Base-by-base conservation (phyloP, 2,329 filamentous ascomycete genomes). In the Talaromyces islandicus region DNA sequence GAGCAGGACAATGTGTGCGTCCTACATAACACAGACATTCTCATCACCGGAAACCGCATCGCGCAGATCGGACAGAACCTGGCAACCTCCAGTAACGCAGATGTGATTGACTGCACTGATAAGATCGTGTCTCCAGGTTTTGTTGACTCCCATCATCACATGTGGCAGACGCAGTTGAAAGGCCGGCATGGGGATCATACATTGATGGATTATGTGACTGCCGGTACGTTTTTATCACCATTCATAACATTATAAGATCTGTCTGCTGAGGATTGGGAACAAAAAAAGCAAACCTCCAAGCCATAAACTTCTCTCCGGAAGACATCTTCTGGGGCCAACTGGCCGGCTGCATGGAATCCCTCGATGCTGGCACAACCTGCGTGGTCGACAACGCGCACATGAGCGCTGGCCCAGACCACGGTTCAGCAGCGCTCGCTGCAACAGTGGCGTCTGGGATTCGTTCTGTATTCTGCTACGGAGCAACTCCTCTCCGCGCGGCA, bases 261-360 rank as follows among this genome's bases (percentile, higher is more conserved):
- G 12, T 41, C 38, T 41, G 12, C 12, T 19, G 38, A 41, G n/a
- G n/a, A n/a, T n/a, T n/a, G n/a, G n/a, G 12, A 17, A 41, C 1
- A 6, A 41, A 17, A 41, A 41, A n/a, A 59, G 58, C 51, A 19
- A 56, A 56, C 10, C 19, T 60, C 19, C 58, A 56, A 56, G 35
- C 54, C 30, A 43, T 51, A 25, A 60, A 60, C 12, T 60, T 56
- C 25, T 12, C 11, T 1, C 54, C 53, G 6, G 30, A 52, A 0
- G 54, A 60, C 6, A 51, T 60, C 24, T 60, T 60, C 53, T 60
- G 58, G 58, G 58, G 58, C 24, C 58, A 60, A 51, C 32, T 60
- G 19, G 58, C 41, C 7, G 58, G 58, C 6, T 60, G 58, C 29
- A 43, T 60, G 2, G 43, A 56, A 19, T 38, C 41, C n/a, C 30